Evolutionary conservation across 2,329 filamentous ascomycete species (phyloP).

Genomic region (Penicillium sclerotiorum): DNA sequence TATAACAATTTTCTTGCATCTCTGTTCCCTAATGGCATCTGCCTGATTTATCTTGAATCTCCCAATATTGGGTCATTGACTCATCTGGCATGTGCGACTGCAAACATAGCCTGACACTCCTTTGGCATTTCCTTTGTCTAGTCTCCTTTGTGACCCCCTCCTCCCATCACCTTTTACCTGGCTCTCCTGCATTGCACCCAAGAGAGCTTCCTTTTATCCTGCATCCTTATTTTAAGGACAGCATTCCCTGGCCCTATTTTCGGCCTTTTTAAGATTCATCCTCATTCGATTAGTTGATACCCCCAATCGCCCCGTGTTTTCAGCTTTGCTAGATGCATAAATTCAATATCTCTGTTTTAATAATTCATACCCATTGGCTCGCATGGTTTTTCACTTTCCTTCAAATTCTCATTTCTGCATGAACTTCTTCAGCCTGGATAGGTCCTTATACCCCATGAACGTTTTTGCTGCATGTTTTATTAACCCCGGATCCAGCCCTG

Average conservation of each 20-base stretch:
- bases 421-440: too few relatives aligned
- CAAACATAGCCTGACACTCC: slow-evolving; percentile 24
- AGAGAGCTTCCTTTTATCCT: background rate
- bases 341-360: slow-evolving; percentile 19
- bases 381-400: background rate
- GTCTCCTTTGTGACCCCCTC: slow-evolving; percentile 3
- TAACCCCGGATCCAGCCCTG: too few relatives aligned
- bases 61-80: background rate
- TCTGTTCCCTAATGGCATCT: background rate
- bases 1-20: background rate
- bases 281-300: slow-evolving; percentile 27
- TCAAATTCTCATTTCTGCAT: background rate
- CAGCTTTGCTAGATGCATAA: slow-evolving; percentile 19
- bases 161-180: slow-evolving; percentile 3
- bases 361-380: slow-evolving; percentile 7
- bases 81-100: background rate
- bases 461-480: too few relatives aligned
- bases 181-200: too few relatives aligned
- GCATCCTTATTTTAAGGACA: too few relatives aligned
- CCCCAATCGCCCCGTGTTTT: slow-evolving; percentile 25
- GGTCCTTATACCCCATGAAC: too few relatives aligned
- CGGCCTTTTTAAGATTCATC: too few relatives aligned
- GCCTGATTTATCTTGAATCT: background rate
- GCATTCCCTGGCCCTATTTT: too few relatives aligned
- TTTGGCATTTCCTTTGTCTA: slow-evolving; percentile 27